Percentiles rank a stretch among this genome's conserved stretches.
phyloP scores from a whole-genome alignment of 2,329 filamentous ascomycete genomes.

The Trichoderma atrobrunneum region DNA sequence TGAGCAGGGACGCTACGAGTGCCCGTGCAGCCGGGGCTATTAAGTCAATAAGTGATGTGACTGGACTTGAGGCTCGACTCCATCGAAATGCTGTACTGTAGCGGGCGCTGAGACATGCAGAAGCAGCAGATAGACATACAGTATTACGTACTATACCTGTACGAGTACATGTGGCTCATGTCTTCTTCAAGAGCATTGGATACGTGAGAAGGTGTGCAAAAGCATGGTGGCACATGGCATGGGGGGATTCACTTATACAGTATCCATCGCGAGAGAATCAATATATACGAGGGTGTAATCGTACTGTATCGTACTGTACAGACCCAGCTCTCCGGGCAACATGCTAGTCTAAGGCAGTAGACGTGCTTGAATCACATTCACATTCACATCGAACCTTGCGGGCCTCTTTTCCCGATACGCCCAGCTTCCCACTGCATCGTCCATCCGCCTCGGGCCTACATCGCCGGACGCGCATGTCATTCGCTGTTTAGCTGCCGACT shows the following conservation, averaged over 20 bases:
- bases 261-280: not conserved
- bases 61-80: not conserved
- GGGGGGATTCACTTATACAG: not conserved
- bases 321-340: not conserved
- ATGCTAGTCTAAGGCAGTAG: not conserved
- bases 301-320: not conserved
- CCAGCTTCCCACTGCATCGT: not conserved
- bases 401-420: not conserved
- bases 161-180: not conserved
- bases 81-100: not conserved
- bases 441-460: not conserved
- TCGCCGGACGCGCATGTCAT: not conserved
- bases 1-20: not conserved
- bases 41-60: not conserved
- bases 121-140: not conserved
- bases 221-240: not conserved
- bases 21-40: not conserved
- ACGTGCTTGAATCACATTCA: not conserved
- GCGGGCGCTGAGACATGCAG: not conserved
- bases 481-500: not conserved
- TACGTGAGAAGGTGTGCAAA: not conserved
- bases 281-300: not conserved
- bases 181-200: not conserved
- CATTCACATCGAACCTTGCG: not conserved
- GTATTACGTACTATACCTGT: not conserved